Conservation (phyloP, 2,329 filamentous ascomycete genomes). For the Xylariaceae sp. region DNA sequence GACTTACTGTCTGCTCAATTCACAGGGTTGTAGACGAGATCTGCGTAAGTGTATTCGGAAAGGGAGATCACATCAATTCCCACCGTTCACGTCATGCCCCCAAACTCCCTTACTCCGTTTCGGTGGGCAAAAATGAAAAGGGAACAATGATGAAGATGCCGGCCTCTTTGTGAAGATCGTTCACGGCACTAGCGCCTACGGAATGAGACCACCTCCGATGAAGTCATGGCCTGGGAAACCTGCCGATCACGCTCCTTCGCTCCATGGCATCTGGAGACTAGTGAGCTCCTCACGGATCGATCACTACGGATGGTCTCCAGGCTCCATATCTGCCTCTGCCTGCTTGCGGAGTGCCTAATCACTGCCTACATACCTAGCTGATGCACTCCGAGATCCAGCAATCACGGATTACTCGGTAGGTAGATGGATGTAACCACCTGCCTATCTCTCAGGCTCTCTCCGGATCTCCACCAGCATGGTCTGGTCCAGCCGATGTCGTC, state of each 20-base stretch:
- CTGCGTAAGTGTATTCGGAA: no score
- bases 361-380: background rate
- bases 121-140: no score
- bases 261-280: background rate
- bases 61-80: no score
- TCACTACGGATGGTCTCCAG: background rate
- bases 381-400: background rate
- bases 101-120: no score
- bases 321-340: background rate
- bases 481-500: background rate
- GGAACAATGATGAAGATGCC: no score
- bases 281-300: background rate
- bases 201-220: background rate
- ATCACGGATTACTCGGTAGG: no score
- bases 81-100: no score
- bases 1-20: no score
- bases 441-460: no score
- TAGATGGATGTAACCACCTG: no score
- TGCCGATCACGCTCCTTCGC: background rate
- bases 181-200: background rate
- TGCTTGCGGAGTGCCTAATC: background rate
- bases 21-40: no score
- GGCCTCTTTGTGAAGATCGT: no score
- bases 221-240: background rate
- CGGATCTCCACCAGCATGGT: background rate